These are phyloP conservation scores for Pestalotiopsis sp. DNA, from an alignment of 2,329 filamentous ascomycete species.

Conservation along the genomic window DNA sequence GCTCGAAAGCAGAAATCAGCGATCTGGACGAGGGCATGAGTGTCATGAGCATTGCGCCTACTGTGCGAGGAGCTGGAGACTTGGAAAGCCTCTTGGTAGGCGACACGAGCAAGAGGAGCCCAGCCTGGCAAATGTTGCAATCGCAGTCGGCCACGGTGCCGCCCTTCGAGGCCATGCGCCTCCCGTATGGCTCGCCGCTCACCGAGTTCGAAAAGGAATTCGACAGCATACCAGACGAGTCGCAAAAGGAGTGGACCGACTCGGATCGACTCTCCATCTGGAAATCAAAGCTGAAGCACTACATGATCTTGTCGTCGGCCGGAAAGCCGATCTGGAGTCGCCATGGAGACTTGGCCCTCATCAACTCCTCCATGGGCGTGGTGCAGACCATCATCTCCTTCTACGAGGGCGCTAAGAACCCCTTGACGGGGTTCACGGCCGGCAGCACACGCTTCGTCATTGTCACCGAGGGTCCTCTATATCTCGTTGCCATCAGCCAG, in stretches of 20 bases:
- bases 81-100: constrained; percentile 81
- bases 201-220: constrained; percentile 78
- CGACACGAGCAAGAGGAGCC: constrained; percentile 65
- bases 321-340: constrained; percentile 97
- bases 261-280: constrained; percentile 70
- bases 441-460: constrained; percentile 85
- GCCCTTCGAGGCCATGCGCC: constrained; percentile 60
- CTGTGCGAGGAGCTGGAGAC: constrained; percentile 66
- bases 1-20: constrained; percentile 34
- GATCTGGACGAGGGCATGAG: constrained; percentile 67
- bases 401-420: constrained; percentile 80
- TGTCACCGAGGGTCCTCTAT: constrained; percentile 80
- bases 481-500: constrained; percentile 90
- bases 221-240: constrained; percentile 66
- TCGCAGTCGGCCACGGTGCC: constrained; percentile 62
- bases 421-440: constrained; percentile 83
- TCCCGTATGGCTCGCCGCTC: constrained; percentile 51
- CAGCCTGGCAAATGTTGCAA: constrained; percentile 69
- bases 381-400: constrained; percentile 98
- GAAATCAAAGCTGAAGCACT: constrained; percentile 95
- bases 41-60: constrained; percentile 67
- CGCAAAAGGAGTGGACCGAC: constrained; percentile 44
- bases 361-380: constrained; percentile 92
- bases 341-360: constrained; percentile 85
- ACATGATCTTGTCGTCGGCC: constrained; percentile 92